Percentiles rank a stretch among this genome's conserved stretches.
phyloP scores from a whole-genome alignment of 495 filamentous ascomycete species.

The Podospora appendiculata region DNA sequence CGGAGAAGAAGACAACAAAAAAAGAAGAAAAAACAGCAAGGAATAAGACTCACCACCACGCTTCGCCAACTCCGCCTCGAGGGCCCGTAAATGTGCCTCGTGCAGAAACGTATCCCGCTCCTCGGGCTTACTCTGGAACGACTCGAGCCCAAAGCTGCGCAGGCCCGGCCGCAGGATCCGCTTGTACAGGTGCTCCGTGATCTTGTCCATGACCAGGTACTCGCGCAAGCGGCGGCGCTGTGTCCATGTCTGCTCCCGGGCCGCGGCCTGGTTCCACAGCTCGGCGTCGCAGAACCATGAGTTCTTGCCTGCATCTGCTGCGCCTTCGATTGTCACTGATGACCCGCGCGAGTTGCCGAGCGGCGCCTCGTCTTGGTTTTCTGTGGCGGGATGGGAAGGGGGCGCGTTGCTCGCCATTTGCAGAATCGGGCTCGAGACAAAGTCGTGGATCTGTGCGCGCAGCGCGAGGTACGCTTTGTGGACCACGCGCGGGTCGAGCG shows the following conservation, averaged over 20 bases:
- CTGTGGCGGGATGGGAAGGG: too few species aligned
- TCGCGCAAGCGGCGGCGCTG: neutral
- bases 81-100: neutral
- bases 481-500: too few species aligned
- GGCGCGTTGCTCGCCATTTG: too few species aligned
- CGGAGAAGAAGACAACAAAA: too few species aligned
- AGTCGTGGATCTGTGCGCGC: too few species aligned
- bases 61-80: conserved; percentile 3
- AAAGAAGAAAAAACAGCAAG: too few species aligned
- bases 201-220: conserved; percentile 4
- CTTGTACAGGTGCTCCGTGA: conserved; percentile 9
- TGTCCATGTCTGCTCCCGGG: too few species aligned
- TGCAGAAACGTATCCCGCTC: neutral
- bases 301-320: neutral
- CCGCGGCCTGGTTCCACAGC: neutral
- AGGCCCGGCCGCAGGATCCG: conserved; percentile 10
- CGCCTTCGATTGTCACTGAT: neutral
- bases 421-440: too few species aligned
- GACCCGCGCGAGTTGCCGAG: neutral
- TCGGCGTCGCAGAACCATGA: neutral
- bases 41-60: neutral
- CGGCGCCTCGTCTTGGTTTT: too few species aligned
- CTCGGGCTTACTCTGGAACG: neutral
- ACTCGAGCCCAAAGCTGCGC: conserved; percentile 7
- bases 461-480: too few species aligned